These are phyloP conservation scores for Ceratocystis huliohia DNA, from an alignment of 2,329 filamentous ascomycete genomes.

Conservation along the genomic window DNA sequence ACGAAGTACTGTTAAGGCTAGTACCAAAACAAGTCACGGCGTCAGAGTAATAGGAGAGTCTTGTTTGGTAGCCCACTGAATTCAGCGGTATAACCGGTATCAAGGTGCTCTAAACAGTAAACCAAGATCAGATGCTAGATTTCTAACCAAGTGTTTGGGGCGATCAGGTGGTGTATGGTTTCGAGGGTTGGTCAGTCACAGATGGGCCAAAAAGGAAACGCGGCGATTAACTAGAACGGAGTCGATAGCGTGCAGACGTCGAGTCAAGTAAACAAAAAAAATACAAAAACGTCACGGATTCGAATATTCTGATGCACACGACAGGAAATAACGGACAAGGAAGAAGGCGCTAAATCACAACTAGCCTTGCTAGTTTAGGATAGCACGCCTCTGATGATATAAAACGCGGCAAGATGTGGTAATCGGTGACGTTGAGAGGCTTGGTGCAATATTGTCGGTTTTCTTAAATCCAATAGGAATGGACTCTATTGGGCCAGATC, in stretches of 20 bases:
- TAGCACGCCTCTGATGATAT: background rate
- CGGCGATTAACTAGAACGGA: background rate
- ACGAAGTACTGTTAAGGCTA: background rate
- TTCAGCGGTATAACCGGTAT: too few species aligned
- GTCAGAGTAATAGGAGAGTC: background rate
- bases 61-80: too few species aligned
- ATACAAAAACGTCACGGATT: background rate
- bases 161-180: background rate
- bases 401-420: background rate
- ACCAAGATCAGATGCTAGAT: too few species aligned
- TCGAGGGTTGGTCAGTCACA: background rate
- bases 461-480: background rate
- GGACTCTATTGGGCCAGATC: background rate
- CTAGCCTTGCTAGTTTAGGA: background rate
- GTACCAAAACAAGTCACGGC: background rate
- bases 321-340: background rate
- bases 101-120: too few species aligned
- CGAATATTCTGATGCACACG: background rate
- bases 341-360: background rate
- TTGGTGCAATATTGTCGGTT: background rate
- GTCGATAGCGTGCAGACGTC: too few species aligned
- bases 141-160: background rate
- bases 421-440: background rate
- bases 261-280: background rate
- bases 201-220: background rate